These are phyloP conservation scores for Eleusine coracana DNA, from an alignment of 176 grass and related monocot species.

Conservation along the genomic window DNA sequence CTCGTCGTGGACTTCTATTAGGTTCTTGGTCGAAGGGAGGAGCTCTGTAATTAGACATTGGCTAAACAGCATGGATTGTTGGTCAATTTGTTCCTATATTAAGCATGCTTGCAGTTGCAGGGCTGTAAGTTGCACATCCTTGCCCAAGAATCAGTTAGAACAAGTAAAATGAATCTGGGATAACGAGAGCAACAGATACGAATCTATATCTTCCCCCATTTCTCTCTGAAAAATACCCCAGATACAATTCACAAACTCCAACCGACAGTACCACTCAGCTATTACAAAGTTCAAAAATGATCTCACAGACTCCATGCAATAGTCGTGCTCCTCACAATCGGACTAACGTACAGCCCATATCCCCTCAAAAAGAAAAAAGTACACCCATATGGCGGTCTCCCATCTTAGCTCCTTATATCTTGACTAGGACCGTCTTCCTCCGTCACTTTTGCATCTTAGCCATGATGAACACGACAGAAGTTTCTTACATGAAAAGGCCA, in stretches of 20 bases:
- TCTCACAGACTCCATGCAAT: neutral
- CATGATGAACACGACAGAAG: neutral
- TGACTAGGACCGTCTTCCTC: neutral
- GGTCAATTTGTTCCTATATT: conserved; percentile 13
- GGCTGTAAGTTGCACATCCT: neutral
- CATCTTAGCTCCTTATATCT: neutral
- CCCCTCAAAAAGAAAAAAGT: too few relatives aligned
- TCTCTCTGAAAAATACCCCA: neutral
- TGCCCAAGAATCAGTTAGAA: neutral
- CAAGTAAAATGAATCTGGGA: neutral
- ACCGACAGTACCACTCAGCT: neutral
- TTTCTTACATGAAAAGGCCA: conserved; percentile 5
- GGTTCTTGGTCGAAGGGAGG: neutral
- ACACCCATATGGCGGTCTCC: neutral
- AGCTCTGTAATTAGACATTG: neutral
- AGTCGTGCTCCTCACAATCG: neutral
- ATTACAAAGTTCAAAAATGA: neutral
- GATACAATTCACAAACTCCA: neutral
- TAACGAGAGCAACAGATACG: neutral
- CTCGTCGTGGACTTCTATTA: neutral
- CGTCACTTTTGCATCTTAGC: neutral
- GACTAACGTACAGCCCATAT: neutral
- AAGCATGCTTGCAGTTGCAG: conserved; percentile 9
- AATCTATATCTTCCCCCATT: neutral
- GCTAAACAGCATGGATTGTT: neutral